Base-by-base conservation (phyloP, 768 basidiomycete genomes). In the Boletus tylopilopsis region DNA sequence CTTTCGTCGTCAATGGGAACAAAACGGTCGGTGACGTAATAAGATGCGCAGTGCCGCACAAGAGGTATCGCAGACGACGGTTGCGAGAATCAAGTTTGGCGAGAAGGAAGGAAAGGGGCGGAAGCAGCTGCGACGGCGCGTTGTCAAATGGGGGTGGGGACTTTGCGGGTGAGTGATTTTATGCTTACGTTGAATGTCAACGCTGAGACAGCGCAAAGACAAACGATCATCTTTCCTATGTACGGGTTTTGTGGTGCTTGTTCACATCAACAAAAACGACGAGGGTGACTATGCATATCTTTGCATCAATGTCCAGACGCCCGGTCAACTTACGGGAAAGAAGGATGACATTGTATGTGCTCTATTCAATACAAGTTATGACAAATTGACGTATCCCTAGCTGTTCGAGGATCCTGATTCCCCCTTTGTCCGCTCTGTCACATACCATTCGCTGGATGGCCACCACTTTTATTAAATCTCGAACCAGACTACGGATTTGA, bases 221-320 rank as follows among this genome's bases (percentile, higher is more conserved):
- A 89, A 53, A 91, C 94, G 0, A 85, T 98, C 44, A 80, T 98
- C 39, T 69, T 98, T 4, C 96, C 96, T 15, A 85, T 98, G 55
- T 82, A 97, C 60, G 96, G 96, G 4, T n/a, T 97, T 87, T 60
- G 92, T 93, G 0, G 94, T 95, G 0, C 94, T 95, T 0, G 97
- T 95, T 76, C 96, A 99, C 64, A 94, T 98, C 71, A 95, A 95
- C 75, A 98, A 98, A 73, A 96, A 82, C 55, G 95, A 99, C 55
- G 96, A 98, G 69, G 91, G 90, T 5, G 93, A 98, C 43, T 90
- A 85, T 65, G 94, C 94, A 0, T 92, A 90, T 60, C 78, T 99
- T 46, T 83, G 96, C 3, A 93, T 99, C 68, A 98, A 98, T 70
- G 96, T 98, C 73, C 94, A 97, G 68, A 96, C 95, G 0, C 96